Conservation (phyloP, 1,284 basidiomycete genomes). For the Coniophora puteana region DNA sequence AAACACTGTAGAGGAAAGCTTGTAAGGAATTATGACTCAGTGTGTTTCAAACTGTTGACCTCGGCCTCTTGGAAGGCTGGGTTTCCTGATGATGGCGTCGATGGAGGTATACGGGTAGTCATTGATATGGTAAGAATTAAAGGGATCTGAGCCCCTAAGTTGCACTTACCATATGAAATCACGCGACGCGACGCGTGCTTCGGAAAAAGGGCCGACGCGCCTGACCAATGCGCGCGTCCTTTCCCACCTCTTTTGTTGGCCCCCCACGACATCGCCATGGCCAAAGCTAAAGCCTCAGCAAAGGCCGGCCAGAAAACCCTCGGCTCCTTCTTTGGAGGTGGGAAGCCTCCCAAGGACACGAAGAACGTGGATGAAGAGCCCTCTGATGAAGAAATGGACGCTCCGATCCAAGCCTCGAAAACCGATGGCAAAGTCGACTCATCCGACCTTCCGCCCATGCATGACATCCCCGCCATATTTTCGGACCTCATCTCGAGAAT, state of each 20-base stretch:
- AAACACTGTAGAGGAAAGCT: too few species aligned
- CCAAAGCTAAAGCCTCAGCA: constrained; percentile 35
- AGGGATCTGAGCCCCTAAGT: too few species aligned
- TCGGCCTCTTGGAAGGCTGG: too few species aligned
- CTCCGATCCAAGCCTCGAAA: constrained; percentile 30
- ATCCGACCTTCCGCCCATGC: constrained; percentile 76
- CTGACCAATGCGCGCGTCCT: constrained; percentile 3
- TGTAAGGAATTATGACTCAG: too few species aligned
- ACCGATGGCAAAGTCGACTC: constrained; percentile 41
- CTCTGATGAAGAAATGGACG: constrained; percentile 24
- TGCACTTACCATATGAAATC: too few species aligned
- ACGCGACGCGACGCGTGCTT: constrained; percentile 27
- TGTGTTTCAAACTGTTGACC: too few species aligned
- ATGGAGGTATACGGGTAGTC: too few species aligned
- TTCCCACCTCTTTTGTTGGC: neutral
- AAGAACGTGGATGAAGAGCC: constrained; percentile 22
- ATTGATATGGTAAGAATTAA: too few species aligned
- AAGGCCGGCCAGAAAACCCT: constrained; percentile 55
- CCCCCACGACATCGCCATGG: constrained; percentile 34
- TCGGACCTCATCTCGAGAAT: constrained; percentile 74
- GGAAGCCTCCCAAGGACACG: constrained; percentile 22
- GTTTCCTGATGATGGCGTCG: too few species aligned
- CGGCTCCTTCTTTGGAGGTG: constrained; percentile 46
- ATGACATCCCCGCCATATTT: constrained; percentile 83
- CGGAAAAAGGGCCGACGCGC: too few species aligned